Evolutionary conservation across 176 grass and related monocot genomes (phyloP), one percentile per base, ranked within the genome.

Genomic region (Oryza brachyantha): DNA sequence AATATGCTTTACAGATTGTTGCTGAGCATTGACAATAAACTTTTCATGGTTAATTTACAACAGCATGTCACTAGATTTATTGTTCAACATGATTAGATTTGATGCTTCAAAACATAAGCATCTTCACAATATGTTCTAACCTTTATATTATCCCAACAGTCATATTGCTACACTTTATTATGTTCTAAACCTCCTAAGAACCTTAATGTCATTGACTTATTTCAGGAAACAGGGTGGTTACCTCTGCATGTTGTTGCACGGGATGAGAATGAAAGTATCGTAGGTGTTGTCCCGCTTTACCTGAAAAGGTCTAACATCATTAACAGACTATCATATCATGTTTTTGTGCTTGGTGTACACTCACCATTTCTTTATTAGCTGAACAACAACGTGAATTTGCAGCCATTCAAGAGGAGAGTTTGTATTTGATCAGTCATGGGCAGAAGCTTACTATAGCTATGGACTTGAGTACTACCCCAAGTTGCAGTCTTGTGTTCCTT

Each of bases 271-370:
- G 73, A 78, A 87, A 84, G 81, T 83, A 70, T 92, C 62, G 62
- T 94, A 78, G 95, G 95, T 83, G 95, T 94, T 85, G 92, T 97
- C 90, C 95, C 95, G 3, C 92, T 97, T 92, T 97, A 97, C 86
- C 85, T 94, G 66, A 97, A 97, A 92, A 97, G 95, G 95, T 97
- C 86, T 85, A 77, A 64, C 79, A 75, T 83, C 78, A 48, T 69
- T 79, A 70, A 79, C 70, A 83, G 7, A 66, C 74, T 83, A 64
- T 21, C 43, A 75, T 41, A 12, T 70, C 62, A 9, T 57, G 39
- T 40, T 68, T 88, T 42, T 19, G 63, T 84, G 77, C 34, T 42
- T 81, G 24, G 3, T 42, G 32, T 83, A 73, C 32, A 14, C 12
- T 78, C 39, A 27, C 52, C 77, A 74, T 32, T 27, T 65, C 2